phyloP scores from a whole-genome alignment of 2,329 filamentous ascomycete species.

The Cordyceps farinosa region DNA sequence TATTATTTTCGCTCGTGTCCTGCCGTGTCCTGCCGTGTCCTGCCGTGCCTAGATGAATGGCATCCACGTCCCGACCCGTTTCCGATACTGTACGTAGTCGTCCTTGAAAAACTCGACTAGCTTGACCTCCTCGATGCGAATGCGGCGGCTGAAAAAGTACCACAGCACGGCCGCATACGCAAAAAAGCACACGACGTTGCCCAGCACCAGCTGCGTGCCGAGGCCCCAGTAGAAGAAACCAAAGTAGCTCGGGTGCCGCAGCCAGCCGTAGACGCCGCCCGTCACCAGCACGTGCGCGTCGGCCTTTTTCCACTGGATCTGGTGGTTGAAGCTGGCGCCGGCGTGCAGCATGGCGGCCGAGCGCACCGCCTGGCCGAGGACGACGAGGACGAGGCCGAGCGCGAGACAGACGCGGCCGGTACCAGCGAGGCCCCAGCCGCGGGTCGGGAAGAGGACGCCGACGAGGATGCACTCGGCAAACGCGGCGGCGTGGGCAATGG shows the following conservation, averaged over 20 bases:
- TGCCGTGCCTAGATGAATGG: constrained; percentile 51
- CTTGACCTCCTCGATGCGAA: constrained; percentile 73
- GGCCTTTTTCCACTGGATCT: constrained; percentile 68
- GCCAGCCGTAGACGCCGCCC: constrained; percentile 67
- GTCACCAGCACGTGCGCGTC: constrained; percentile 77
- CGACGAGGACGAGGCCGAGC: constrained; percentile 61
- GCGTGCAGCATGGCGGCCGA: constrained; percentile 86
- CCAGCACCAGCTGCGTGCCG: constrained; percentile 88
- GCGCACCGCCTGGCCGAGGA: constrained; percentile 70
- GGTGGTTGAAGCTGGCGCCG: constrained; percentile 87
- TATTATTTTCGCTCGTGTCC: too few species aligned
- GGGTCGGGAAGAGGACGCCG: constrained; percentile 50
- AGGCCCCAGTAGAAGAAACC: constrained; percentile 98
- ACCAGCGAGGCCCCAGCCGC: constrained; percentile 37
- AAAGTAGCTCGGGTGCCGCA: constrained; percentile 92
- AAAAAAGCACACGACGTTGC: constrained; percentile 74
- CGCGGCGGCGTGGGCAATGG: constrained; percentile 74
- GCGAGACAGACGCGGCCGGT: constrained; percentile 39
- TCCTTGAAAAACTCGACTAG: constrained; percentile 79
- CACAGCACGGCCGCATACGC: constrained; percentile 74
- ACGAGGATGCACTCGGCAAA: constrained; percentile 68
- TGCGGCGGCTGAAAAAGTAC: constrained; percentile 76
- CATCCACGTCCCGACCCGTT: constrained; percentile 71
- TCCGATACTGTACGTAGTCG: constrained; percentile 73
- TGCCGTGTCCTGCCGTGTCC: too few species aligned